These are phyloP conservation scores for Calonectria ilicicola DNA, from an alignment of 2,329 filamentous ascomycete genomes.

Conservation along the genomic window DNA sequence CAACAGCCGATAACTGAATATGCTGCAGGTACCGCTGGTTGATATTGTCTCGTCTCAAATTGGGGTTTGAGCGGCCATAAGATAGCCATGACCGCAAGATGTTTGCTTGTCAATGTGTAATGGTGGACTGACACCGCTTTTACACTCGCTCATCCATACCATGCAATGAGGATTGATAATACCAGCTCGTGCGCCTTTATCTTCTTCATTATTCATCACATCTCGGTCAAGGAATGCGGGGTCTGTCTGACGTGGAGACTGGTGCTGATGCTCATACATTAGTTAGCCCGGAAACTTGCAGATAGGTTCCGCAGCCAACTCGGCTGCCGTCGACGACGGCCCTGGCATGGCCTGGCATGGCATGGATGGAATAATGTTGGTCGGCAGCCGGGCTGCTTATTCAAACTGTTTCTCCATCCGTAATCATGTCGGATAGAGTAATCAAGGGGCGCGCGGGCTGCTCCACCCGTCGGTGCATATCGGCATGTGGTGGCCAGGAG, in stretches of 20 bases:
- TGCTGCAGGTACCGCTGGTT: neutral
- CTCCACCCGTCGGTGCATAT: constrained; percentile 13
- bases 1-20: neutral
- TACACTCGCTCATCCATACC: neutral
- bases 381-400: constrained; percentile 1
- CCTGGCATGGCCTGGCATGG: too few relatives aligned
- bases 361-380: neutral
- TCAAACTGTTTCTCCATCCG: neutral
- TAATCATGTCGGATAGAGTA: neutral
- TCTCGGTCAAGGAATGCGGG: neutral
- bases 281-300: neutral
- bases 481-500: neutral
- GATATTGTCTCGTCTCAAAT: neutral
- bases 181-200: neutral
- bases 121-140: neutral
- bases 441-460: neutral
- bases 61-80: neutral
- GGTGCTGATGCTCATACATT: neutral
- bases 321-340: neutral
- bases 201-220: constrained; percentile 2
- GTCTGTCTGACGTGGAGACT: neutral
- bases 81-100: neutral
- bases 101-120: neutral
- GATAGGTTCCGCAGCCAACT: neutral
- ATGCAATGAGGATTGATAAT: neutral